These are phyloP conservation scores for Tetrastigma voinierianum DNA, from an alignment of 164 flowering plant genomes.

Conservation along the genomic window DNA sequence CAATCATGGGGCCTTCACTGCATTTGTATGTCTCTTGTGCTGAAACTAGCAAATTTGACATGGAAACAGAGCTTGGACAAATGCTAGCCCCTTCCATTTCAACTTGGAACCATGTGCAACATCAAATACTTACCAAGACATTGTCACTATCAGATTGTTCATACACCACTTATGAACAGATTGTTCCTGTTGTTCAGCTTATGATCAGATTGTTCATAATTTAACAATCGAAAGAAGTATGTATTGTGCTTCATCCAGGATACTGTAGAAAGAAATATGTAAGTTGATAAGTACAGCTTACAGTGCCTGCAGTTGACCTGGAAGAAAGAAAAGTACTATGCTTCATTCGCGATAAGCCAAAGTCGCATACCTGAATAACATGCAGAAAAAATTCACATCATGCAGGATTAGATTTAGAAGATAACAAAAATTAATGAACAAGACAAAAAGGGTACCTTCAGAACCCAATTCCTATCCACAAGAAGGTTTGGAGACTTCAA, in stretches of 20 bases:
- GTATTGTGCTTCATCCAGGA: too few relatives aligned
- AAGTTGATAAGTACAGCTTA: slow-evolving; percentile 26
- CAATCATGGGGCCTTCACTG: too few relatives aligned
- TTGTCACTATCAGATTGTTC: too few relatives aligned
- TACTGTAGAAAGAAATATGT: neutral
- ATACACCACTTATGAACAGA: neutral
- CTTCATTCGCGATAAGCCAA: slow-evolving; percentile 91
- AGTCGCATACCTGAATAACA: slow-evolving; percentile 77
- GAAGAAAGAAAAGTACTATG: slow-evolving; percentile 88
- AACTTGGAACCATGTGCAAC: too few relatives aligned
- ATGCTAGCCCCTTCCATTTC: too few relatives aligned
- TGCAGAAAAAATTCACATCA: slow-evolving; percentile 3
- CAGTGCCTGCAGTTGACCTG: slow-evolving; percentile 94
- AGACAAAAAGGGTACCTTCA: slow-evolving; percentile 56
- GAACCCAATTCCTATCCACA: slow-evolving; percentile 96
- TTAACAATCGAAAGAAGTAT: too few relatives aligned
- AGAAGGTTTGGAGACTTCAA: slow-evolving; percentile 97
- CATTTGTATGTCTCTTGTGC: too few relatives aligned
- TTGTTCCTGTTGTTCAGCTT: too few relatives aligned
- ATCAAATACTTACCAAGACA: too few relatives aligned
- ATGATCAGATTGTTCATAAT: too few relatives aligned
- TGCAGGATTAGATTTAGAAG: neutral
- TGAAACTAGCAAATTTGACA: too few relatives aligned
- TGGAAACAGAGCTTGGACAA: too few relatives aligned
- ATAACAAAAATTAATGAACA: neutral